Conservation (phyloP, 257 asterid genomes). For the Forsythia viridissima region DNA sequence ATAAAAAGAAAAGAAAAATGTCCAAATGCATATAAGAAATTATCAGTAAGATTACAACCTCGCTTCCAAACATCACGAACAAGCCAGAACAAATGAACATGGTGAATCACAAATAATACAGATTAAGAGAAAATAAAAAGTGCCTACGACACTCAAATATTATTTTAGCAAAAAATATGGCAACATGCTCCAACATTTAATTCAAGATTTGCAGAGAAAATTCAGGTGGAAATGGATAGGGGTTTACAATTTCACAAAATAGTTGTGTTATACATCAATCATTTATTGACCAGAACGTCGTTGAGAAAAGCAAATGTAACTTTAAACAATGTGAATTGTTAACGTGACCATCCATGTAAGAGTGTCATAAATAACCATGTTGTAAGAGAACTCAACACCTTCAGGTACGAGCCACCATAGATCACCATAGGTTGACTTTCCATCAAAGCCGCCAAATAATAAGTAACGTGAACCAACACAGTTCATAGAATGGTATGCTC, state of each 20-base stretch:
- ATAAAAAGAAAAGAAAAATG: neutral
- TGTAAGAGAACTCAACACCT: conserved; percentile 46
- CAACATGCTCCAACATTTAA: neutral
- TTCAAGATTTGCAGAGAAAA: neutral
- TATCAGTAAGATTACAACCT: conserved; percentile 8
- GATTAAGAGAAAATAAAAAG: neutral
- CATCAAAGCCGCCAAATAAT: conserved; percentile 95
- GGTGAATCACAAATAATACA: conserved; percentile 7
- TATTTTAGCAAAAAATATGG: conserved; percentile 9
- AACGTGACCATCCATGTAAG: conserved; percentile 8
- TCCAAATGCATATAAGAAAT: neutral
- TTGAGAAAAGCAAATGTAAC: neutral
- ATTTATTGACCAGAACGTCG: neutral
- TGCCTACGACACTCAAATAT: neutral
- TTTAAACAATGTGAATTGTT: neutral
- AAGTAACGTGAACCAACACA: conserved; percentile 71
- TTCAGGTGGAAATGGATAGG: conserved; percentile 4
- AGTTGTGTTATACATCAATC: neutral
- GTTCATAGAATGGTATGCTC: conserved; percentile 98
- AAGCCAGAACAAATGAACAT: neutral
- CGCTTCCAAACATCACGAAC: conserved; percentile 14
- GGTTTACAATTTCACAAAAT: conserved; percentile 3
- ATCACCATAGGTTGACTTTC: conserved; percentile 90
- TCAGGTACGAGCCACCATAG: conserved; percentile 99
- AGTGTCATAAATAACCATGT: neutral